Evolutionary conservation across 2,329 filamentous ascomycete genomes (phyloP), one percentile per base, ranked within the genome.

Genomic region (Pyricularia sp.): DNA sequence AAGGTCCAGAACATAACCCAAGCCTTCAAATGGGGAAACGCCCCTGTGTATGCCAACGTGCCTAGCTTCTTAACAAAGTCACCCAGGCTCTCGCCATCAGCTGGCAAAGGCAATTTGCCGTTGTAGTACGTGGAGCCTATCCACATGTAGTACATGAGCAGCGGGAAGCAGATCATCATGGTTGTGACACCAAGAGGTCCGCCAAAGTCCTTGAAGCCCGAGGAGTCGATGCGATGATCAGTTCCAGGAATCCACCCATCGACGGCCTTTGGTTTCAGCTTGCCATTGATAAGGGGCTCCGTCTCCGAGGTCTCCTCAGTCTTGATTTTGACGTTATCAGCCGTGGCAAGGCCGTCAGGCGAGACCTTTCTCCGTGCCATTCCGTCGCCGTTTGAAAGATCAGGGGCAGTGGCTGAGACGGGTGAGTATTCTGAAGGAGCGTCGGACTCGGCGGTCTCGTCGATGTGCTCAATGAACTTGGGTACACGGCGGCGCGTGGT

Each of bases 91-190:
- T 97, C 85, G 61, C 86, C 91, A 63, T 86, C 77, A 2, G 81
- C 81, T 1, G 88, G 91, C 63, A 82, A 81, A 20, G 95, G 95
- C 67, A 96, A 84, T 72, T 91, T 89, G 73, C 94, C 94, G 77
- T 93, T 83, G 81, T 97, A 99, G 81, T 94, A 97, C 66, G 90
- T 94, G 42, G 94, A 92, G 67, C 95, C 95, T 79, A 97, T 90
- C 94, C 94, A 98, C 94, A 99, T 97, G 82, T 97, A 98, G 86
- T 92, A 97, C 94, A 98, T 98, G 74, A 99, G 86, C 55, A 90
- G 71, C n/a, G 95, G 95, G 80, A 98, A 99, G 64, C 91, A 88
- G 71, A 93, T 85, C 93, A 98, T 98, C 87, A 97, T 93, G 73
- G 86, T 83, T 20, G 86, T 80, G 61, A 94, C 90, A 69, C 95